Evolutionary conservation across 371 early-diverging fungal species (phyloP), one percentile per base, ranked within the genome.

Genomic region (Scutellospora calospora): DNA sequence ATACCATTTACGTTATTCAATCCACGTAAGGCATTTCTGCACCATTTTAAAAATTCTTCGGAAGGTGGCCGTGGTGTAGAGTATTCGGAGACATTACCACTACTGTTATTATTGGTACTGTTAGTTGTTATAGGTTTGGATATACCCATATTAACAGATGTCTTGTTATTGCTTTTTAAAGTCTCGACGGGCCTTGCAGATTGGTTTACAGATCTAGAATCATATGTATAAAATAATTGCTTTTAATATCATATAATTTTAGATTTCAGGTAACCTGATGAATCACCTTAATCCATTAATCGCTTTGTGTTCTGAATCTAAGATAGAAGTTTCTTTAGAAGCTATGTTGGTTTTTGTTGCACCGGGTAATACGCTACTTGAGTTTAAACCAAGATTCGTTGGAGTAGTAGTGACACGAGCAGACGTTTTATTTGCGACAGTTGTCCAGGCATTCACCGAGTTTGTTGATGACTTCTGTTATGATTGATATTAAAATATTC

Each of bases 31-130:
- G 92, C 87, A 60, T 90, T 85, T 71, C 90, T 87, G 81, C 94
- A 94, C 95, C 95, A 95, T 59, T 90, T 89, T 76, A 92, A 82
- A 84, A 95, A 95, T 20, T 93, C 93, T 62, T 93, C 91, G 22
- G 93, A 93, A 3, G 95, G 93, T 14, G 82, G 83, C 16, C 75
- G 84, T 35, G 84, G 88, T 9, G 83, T 86, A 29, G 78, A 71
- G 12, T 80, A 65, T 27, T 62, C 73, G 45, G 83, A 38, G 3
- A 76, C 22, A 33, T 71, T 54, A 20, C n/a, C n/a, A 12, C 3
- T 33, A 4, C 11, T 8, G 4, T 35, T 33, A 60, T 31, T 68
- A 20, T 59, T 81, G 41, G 27, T 74, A 78, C 71, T 49, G 52
- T 73, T 20, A 18, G 22, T 72, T 54, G 52, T 38, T 8, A 81